Evolutionary conservation across 805 yeast genomes (phyloP), one percentile per base, ranked within the genome.

Genomic region (Cyberlindnera amylophila): DNA sequence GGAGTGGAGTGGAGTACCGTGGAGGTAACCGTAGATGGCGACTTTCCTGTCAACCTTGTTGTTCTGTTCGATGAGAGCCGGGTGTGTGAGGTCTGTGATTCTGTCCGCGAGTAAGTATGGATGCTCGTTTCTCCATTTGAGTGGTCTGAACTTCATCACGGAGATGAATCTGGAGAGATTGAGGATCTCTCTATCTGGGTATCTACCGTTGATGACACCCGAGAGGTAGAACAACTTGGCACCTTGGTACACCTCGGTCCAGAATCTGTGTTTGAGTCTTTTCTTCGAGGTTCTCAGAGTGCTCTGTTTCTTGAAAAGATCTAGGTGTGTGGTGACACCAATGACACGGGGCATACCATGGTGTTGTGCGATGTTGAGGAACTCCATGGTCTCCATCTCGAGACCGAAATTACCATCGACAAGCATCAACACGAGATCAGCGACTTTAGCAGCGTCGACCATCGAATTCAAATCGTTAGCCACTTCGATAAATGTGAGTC

Each of bases 321-420:
- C 99, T 57, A 95, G 73, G 69, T 93, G 99, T 0, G 99, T 93
- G 6, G 96, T 85, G 9, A 93, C 86, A 51, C 98, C 99, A 34
- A 93, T 71, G 15, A 93, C 95, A 54, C 96, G 78, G 32, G 99
- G 99, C 90, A 93, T 93, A 65, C 99, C 99, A 64, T 93, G 99
- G 59, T 91, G 97, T 55, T 93, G 96, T 3, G 96, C 95, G 52
- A 93, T 77, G 58, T 93, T 95, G 50, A 93, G 72, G 59, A 93
- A 93, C 66, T 93, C 99, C 98, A 93, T 95, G 8, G 99, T 93
- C 66, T 93, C 99, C 99, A 93, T 93, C 70, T 93, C 99, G 46
- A 93, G 80, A 7, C 99, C 99, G 62, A 88, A 93, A 63, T 93
- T 93, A 45, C 99, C 98, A 69, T 93, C 99, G 46, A 93, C 80